Percentiles rank a stretch among this genome's conserved stretches.
Conservation (phyloP, 768 basidiomycete species). For the Tylopilus rubrobrunneus region DNA sequence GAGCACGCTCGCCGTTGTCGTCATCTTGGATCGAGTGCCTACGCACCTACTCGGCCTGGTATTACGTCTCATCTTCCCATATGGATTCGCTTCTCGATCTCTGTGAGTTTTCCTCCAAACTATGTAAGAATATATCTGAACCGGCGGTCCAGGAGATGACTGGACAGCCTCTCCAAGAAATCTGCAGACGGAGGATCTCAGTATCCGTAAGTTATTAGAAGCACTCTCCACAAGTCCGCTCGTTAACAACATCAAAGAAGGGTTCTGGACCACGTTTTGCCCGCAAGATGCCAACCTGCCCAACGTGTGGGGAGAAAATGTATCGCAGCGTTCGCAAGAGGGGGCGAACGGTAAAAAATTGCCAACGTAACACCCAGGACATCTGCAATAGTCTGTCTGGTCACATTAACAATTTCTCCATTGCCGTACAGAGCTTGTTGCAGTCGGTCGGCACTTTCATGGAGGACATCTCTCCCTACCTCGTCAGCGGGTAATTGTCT, state of each 20-base stretch:
- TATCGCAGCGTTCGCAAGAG: background rate
- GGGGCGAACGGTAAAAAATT: background rate
- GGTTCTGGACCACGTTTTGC: too few species aligned
- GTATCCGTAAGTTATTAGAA: background rate
- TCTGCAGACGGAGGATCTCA: too few species aligned
- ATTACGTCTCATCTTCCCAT: slow-evolving; percentile 3
- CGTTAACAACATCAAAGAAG: background rate
- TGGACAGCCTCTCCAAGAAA: slow-evolving; percentile 3
- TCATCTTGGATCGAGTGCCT: too few species aligned
- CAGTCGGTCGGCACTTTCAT: slow-evolving; percentile 1
- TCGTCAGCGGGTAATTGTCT: background rate
- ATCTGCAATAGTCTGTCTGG: background rate
- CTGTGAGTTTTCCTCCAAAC: slow-evolving; percentile 1
- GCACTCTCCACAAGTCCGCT: background rate
- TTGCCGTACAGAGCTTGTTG: background rate
- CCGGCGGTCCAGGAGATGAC: slow-evolving; percentile 3
- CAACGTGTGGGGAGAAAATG: background rate
- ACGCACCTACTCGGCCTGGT: background rate
- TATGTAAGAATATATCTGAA: background rate
- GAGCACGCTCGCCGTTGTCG: too few species aligned
- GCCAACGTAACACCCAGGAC: background rate
- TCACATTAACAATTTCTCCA: background rate
- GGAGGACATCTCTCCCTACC: background rate
- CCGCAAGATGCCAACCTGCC: background rate
- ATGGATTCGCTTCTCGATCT: slow-evolving; percentile 7